Evolutionary conservation across 148 eudicot species (phyloP).

Genomic region (Silene conica): DNA sequence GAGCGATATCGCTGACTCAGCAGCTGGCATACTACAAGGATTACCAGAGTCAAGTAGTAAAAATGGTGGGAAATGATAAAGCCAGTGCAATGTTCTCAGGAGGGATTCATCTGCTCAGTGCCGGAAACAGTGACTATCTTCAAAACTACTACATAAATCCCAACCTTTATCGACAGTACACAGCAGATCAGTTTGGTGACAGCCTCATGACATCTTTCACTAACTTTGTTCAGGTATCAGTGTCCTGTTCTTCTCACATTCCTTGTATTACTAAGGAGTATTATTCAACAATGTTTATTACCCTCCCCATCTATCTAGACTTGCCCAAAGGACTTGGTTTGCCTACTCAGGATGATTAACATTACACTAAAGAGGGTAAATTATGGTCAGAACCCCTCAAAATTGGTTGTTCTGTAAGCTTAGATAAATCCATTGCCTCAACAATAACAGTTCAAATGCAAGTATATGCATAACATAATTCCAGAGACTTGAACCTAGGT

Average conservation of each 20-base stretch:
- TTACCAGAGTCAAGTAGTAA: constrained; percentile 59
- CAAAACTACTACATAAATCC: constrained; percentile 86
- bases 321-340: not conserved
- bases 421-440: no score
- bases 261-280: no score
- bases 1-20: constrained; percentile 58
- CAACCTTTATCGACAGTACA: constrained; percentile 39
- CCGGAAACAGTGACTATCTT: constrained; percentile 82
- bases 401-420: no score
- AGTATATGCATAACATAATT: no score
- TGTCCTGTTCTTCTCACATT: no score
- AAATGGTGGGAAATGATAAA: constrained; percentile 54
- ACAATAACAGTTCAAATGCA: no score
- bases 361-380: no score
- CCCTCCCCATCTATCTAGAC: not conserved
- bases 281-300: not conserved
- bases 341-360: no score
- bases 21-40: constrained; percentile 71
- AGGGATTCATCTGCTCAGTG: constrained; percentile 77
- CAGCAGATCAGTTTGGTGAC: constrained; percentile 64
- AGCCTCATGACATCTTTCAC: constrained; percentile 53
- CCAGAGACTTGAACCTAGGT: no score
- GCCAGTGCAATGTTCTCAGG: constrained; percentile 62
- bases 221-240: constrained; percentile 53
- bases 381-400: no score